Evolutionary conservation across 148 eudicot species (phyloP).

Genomic region (Gaultheria prostrata): DNA sequence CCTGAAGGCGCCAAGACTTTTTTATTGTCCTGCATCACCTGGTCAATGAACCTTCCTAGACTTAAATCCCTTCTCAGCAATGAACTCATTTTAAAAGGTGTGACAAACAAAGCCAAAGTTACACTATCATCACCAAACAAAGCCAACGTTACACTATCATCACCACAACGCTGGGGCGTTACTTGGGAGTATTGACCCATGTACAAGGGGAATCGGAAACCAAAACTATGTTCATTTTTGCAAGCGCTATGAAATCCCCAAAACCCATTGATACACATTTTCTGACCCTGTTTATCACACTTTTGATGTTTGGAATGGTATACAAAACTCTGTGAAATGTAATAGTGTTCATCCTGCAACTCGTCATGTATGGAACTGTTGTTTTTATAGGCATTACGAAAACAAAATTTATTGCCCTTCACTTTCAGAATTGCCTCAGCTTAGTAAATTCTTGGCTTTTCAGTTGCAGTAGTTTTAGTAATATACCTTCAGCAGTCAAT

Average conservation of each 20-base stretch:
- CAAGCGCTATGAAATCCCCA: not conserved
- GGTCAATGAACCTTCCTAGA: not conserved
- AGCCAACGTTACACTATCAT: not conserved
- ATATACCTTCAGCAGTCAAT: not conserved
- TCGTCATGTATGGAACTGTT: not conserved
- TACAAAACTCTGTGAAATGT: not conserved
- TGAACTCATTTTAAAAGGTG: slow-evolving; percentile 1
- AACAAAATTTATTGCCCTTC: not conserved
- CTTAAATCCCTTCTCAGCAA: not conserved
- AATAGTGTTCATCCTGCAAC: not conserved
- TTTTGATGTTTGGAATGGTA: not conserved
- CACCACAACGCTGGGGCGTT: not conserved
- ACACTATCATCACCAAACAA: not conserved
- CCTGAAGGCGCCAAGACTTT: not conserved
- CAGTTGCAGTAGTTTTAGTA: not conserved
- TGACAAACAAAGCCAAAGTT: not conserved
- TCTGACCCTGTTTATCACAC: not conserved
- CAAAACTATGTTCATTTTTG: not conserved
- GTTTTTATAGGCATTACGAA: not conserved
- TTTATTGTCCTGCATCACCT: not conserved
- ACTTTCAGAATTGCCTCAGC: not conserved
- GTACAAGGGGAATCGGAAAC: not conserved
- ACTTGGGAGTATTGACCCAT: not conserved
- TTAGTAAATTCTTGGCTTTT: not conserved
- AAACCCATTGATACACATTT: not conserved